These are phyloP conservation scores for Huntiella savannae DNA, from an alignment of 2,329 filamentous ascomycete genomes.

Conservation along the genomic window DNA sequence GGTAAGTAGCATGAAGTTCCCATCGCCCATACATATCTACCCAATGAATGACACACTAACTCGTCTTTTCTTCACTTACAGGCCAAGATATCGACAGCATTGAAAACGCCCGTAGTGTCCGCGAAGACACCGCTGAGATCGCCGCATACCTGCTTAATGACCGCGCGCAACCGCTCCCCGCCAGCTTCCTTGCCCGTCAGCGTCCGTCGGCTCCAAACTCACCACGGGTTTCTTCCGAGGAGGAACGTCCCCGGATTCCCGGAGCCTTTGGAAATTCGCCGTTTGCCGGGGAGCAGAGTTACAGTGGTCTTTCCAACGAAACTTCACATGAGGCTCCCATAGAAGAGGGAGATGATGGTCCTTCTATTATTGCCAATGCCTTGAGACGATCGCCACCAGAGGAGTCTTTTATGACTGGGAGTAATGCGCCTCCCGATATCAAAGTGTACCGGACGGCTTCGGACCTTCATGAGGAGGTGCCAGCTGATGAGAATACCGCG, in stretches of 20 bases:
- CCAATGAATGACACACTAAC: neutral
- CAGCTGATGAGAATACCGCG: constrained; percentile 11
- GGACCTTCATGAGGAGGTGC: constrained; percentile 9
- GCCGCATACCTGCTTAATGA: constrained; percentile 64
- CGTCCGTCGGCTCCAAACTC: constrained; percentile 18
- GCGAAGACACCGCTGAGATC: constrained; percentile 73
- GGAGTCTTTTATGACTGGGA: constrained; percentile 12
- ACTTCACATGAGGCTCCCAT: constrained; percentile 7
- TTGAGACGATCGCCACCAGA: constrained; percentile 30
- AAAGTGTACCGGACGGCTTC: constrained; percentile 16
- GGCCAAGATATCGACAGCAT: constrained; percentile 40
- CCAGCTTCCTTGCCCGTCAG: constrained; percentile 16
- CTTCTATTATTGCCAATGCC: constrained; percentile 30
- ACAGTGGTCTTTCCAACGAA: constrained; percentile 2
- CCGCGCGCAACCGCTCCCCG: constrained; percentile 21
- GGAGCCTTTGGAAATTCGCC: neutral
- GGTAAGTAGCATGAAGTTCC: constrained; percentile 23
- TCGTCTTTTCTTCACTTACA: neutral
- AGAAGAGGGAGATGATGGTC: constrained; percentile 17
- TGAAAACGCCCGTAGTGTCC: constrained; percentile 59
- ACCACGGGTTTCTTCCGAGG: constrained; percentile 15
- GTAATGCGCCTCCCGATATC: neutral
- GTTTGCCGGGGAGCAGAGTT: neutral
- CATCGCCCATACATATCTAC: neutral
- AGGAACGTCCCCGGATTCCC: constrained; percentile 11